Base-by-base conservation (phyloP, 139 green algal species). In the Micractinium conductrix region DNA sequence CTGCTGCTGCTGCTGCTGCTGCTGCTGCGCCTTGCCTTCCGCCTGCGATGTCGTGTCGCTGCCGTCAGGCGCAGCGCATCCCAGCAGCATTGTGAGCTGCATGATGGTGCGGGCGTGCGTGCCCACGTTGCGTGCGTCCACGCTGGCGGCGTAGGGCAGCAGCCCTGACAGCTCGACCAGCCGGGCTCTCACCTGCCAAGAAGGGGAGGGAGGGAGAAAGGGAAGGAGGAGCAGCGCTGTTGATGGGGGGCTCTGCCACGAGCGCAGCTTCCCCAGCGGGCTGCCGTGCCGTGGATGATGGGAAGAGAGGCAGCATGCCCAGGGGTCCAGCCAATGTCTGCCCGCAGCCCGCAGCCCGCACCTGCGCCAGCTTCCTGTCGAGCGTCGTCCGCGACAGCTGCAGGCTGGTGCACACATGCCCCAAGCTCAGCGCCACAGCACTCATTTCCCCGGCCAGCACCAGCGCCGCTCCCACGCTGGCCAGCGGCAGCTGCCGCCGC, bases 381-480 rank as follows among this genome's bases (percentile, higher is more conserved):
- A n/a, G n/a, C n/a, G n/a, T n/a, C n/a, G n/a, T n/a, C n/a, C n/a
- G n/a, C n/a, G n/a, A n/a, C n/a, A n/a, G n/a, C n/a, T n/a, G n/a
- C n/a, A n/a, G n/a, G n/a, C n/a, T n/a, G n/a, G n/a, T n/a, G n/a
- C n/a, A n/a, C n/a, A n/a, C n/a, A n/a, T n/a, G n/a, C n/a, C n/a
- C n/a, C 4, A 16, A 9, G n/a, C 43, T n/a, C 74, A 65, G 42
- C 45, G 9, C 8, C 43, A 2, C 74, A 80, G 48, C 74, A 33
- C 72, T 82, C 76, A 82, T 82, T 10, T 82, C 76, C 8, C 38
- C 76, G 28, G 76, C 76, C 76, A 82, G 76, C 53, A 82, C 58
- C 28, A 82, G 42, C 7, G 76, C 76, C 28, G 58, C 40, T 12
- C 76, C 76, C 4, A 71, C 76, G 0, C 21, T 38, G 6, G 76